Base-by-base conservation (phyloP, 2,329 filamentous ascomycete species). In the Penicillium sp. region DNA sequence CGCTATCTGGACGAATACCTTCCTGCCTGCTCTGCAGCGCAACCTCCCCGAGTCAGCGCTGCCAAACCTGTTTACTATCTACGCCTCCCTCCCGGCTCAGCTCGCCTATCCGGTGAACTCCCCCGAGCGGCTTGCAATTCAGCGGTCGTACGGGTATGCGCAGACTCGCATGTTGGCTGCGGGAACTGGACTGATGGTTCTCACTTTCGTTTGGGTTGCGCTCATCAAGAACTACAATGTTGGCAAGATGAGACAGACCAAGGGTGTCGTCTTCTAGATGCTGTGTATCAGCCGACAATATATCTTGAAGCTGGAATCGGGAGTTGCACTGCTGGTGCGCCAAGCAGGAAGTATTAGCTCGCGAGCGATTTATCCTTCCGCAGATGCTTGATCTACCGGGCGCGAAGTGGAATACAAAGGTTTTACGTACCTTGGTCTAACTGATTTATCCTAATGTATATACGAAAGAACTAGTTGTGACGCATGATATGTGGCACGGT, bases 71-170 rank as follows among this genome's bases (percentile, higher is more conserved):
- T 15, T 30, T 23, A 5, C 47, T 2, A 67, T 66, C 23, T 60
- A 66, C 41, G 57, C 54, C n/a, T 46, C 44, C 5, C 54, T 66
- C 26, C 47, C 52, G 2, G 46, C 41, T 15, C 64, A 66, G 50
- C 55, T 67, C 44, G 61, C 57, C 21, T 83, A 81, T 59, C 62
- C 71, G 0, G 62, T 79, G 3, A 76, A 79, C 2, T 82, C 75
- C 5, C 76, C 81, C 0, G 82, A 80, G n/a, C 76, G 88, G 7
- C 71, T 78, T 8, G 87, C 83, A 0, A 90, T 91, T 63, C 83
- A 86, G 54, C 73, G 76, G 23, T 86, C 88, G 0, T 91, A 91
- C 66, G 82, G 78, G 1, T 81, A 85, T 51, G 79, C 83, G 0
- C 84, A 86, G 73, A 75, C 77, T n/a, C 75, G 79, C 48, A 85